Conservation (phyloP, 495 filamentous ascomycete genomes). For the Aspergillus conjunctus region DNA sequence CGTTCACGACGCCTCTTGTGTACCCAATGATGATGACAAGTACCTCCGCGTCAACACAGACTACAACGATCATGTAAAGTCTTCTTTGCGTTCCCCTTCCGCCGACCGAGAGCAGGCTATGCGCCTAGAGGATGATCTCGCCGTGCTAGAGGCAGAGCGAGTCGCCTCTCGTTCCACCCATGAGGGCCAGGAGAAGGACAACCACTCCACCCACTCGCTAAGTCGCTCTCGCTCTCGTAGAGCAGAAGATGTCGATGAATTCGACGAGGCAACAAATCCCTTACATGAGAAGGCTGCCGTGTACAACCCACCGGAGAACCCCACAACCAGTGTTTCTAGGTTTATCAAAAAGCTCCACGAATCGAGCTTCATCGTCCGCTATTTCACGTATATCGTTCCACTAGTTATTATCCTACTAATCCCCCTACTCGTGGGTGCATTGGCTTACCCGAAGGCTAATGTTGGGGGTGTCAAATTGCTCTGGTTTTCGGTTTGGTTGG, state of each 20-base stretch:
- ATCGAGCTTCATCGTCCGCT: conserved; percentile 78
- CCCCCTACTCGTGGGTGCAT: conserved; percentile 75
- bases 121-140: conserved; percentile 81
- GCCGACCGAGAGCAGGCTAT: conserved; percentile 66
- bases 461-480: conserved; percentile 77
- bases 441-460: conserved; percentile 63
- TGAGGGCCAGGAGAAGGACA: conserved; percentile 41
- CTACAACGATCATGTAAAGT: conserved; percentile 31
- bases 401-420: conserved; percentile 73
- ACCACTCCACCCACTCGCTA: conserved; percentile 46
- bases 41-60: conserved; percentile 41
- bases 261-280: conserved; percentile 75
- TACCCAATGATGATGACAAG: conserved; percentile 28
- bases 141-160: conserved; percentile 79
- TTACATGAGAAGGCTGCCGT: conserved; percentile 69
- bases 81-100: conserved; percentile 47
- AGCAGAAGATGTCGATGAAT: conserved; percentile 74
- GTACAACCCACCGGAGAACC: conserved; percentile 69
- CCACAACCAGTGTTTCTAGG: conserved; percentile 60
- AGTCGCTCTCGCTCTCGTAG: conserved; percentile 52
- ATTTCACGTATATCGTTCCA: conserved; percentile 84
- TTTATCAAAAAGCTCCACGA: conserved; percentile 69
- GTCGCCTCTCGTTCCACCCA: conserved; percentile 61
- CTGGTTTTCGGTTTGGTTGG: conserved; percentile 96
- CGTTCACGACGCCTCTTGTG: conserved; percentile 34